Percentiles rank a stretch among this genome's conserved stretches.
These are phyloP conservation scores for Musa acuminata DNA, from an alignment of 176 grass and related monocot species.

Conservation along the genomic window DNA sequence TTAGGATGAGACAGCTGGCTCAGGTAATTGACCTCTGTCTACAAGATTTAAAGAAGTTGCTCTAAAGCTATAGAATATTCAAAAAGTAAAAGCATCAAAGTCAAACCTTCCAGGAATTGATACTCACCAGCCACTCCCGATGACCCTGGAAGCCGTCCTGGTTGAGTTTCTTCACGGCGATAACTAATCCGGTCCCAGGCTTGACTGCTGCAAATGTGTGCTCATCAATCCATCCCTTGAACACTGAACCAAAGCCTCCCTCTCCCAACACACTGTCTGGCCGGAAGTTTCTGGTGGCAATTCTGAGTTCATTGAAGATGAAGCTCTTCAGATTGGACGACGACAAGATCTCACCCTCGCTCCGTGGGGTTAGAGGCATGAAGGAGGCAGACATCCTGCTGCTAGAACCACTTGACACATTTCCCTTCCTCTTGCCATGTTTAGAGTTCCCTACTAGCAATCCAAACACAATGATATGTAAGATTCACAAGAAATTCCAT, in stretches of 20 bases:
- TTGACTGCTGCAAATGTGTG: constrained; percentile 33
- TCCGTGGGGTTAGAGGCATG: constrained; percentile 27
- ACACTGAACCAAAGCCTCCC: no score
- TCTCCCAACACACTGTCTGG: constrained; percentile 39
- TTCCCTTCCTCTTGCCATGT: constrained; percentile 17
- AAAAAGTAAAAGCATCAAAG: neutral
- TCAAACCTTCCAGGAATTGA: neutral
- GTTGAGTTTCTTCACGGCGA: constrained; percentile 28
- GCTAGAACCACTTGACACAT: constrained; percentile 24
- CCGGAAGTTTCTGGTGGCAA: constrained; percentile 54
- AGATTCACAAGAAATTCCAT: neutral
- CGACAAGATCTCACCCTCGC: constrained; percentile 63
- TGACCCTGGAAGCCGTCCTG: constrained; percentile 60
- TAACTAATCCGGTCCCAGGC: constrained; percentile 66
- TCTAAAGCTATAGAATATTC: neutral
- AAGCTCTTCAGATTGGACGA: constrained; percentile 56
- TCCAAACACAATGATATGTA: constrained; percentile 2
- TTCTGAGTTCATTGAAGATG: constrained; percentile 50
- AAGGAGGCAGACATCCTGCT: constrained; percentile 47
- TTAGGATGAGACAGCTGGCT: constrained; percentile 55
- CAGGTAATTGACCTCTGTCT: constrained; percentile 74
- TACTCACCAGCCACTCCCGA: constrained; percentile 65
- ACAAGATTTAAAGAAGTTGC: constrained; percentile 1
- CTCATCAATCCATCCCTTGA: no score
- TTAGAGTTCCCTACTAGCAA: constrained; percentile 22